Conservation (phyloP, 2,329 filamentous ascomycete species). For the Calcarisporium arbuscula region DNA sequence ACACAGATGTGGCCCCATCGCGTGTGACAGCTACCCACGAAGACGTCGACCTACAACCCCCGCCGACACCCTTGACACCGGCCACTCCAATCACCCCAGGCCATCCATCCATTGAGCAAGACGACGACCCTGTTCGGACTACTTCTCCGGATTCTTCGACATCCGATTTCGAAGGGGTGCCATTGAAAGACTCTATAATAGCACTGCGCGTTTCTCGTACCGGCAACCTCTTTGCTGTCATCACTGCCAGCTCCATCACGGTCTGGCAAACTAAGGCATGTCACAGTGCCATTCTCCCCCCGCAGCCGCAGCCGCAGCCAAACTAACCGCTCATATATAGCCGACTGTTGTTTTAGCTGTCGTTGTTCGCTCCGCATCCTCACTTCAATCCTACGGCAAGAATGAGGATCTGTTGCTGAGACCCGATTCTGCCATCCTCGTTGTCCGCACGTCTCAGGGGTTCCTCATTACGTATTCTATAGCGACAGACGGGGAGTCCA, state of each 20-base stretch:
- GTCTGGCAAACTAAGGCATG: slow-evolving; percentile 91
- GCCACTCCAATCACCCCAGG: slow-evolving; percentile 40
- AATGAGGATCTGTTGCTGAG: slow-evolving; percentile 81
- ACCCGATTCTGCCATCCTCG: slow-evolving; percentile 86
- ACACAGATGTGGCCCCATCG: slow-evolving; percentile 12
- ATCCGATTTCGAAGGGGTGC: slow-evolving; percentile 27
- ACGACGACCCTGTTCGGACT: slow-evolving; percentile 13
- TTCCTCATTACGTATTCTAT: slow-evolving; percentile 94
- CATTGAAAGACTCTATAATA: slow-evolving; percentile 58
- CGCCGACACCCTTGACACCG: slow-evolving; percentile 46
- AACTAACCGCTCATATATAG: slow-evolving; percentile 41
- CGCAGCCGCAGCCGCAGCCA: not conserved
- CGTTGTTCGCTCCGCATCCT: slow-evolving; percentile 73
- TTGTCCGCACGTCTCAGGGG: slow-evolving; percentile 78
- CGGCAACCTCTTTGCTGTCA: slow-evolving; percentile 79
- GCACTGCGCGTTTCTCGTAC: slow-evolving; percentile 71
- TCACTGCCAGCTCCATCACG: slow-evolving; percentile 79
- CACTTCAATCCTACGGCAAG: slow-evolving; percentile 73
- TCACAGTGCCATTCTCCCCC: not conserved
- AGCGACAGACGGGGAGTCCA: slow-evolving; percentile 72
- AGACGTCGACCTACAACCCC: slow-evolving; percentile 25
- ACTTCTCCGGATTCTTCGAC: slow-evolving; percentile 17
- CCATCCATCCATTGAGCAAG: slow-evolving; percentile 4
- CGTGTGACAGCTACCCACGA: slow-evolving; percentile 23
- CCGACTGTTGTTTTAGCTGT: slow-evolving; percentile 84